phyloP scores from a whole-genome alignment of 768 basidiomycete species.

The Boletus sensibilis region DNA sequence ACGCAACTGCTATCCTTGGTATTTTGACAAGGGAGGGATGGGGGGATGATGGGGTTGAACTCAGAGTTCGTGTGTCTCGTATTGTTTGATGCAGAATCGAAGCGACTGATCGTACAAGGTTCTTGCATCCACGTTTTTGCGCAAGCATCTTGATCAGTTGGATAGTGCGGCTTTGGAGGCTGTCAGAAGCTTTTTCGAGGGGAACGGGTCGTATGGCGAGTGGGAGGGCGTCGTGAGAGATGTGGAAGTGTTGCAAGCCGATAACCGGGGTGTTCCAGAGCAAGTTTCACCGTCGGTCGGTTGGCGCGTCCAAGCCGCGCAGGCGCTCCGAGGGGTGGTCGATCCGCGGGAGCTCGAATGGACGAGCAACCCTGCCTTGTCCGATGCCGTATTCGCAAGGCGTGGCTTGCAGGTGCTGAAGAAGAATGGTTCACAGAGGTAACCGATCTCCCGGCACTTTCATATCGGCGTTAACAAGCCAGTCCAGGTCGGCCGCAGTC shows the following conservation, averaged over 20 bases:
- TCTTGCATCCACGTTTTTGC: conserved; percentile 33
- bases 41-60: conserved; percentile 32
- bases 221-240: conserved; percentile 14
- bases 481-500: conserved; percentile 15
- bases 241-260: conserved; percentile 11
- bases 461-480: conserved; percentile 7
- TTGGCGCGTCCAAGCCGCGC: conserved; percentile 30
- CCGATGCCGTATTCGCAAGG: conserved; percentile 41
- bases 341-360: conserved; percentile 47
- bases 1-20: conserved; percentile 35
- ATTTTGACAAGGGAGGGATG: conserved; percentile 41
- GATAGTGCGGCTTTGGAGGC: conserved; percentile 24
- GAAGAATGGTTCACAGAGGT: conserved; percentile 42
- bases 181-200: conserved; percentile 19
- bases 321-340: conserved; percentile 40
- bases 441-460: conserved; percentile 4
- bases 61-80: conserved; percentile 31
- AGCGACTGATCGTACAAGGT: conserved; percentile 16
- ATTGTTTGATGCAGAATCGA: background rate
- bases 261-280: background rate
- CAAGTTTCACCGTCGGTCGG: background rate
- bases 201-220: conserved; percentile 17
- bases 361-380: conserved; percentile 51
- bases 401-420: conserved; percentile 49
- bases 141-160: conserved; percentile 29